Base-by-base conservation (phyloP, 495 filamentous ascomycete species). In the Penicillium chermesinum region DNA sequence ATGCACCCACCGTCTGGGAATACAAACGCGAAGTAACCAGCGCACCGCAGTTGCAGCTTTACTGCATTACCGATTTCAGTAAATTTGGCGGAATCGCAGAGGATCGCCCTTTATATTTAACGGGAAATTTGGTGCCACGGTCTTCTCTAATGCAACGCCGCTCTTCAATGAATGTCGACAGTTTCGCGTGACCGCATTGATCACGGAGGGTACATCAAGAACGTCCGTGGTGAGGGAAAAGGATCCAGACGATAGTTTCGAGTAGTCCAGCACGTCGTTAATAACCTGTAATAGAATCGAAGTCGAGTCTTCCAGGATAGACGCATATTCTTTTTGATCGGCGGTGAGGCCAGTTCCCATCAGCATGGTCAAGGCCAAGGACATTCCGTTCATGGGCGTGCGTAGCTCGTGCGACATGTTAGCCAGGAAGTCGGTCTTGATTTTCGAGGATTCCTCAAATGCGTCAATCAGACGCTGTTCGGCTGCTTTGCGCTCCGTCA, bases 381-480 rank as follows among this genome's bases (percentile, higher is more conserved):
- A 81, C 55, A 90, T 85, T n/a, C 86, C 86, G 3, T 81, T 80
- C 61, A 87, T 85, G 6, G 83, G 83, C 4, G 89, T 95, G 35
- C 90, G 78, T 46, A 96, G 88, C 64, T 95, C 90, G 64, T 95
- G 89, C 17, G 82, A 87, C 88, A 95, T 95, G 66, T 87, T 88
- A 22, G 84, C 84, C 15, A 88, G 61, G 46, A 87, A 88, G 20
- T 83, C 80, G 16, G 74, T 80, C 54, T 86, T 86, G 35, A 84
- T 54, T 55, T 80, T 79, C 32, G 79, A 72, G 14, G 81, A 75
- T 57, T 86, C 82, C 54, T 86, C 81, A 58, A 81, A 84, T 4
- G 81, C 82, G 5, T 76, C 61, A 17, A 84, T 77, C 34, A 85
- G 63, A 2, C 75, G 70, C 2, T 71, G 62, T 51, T 84, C 80